Base-by-base conservation (phyloP, 768 basidiomycete species). In the Tulasnella sp. region DNA sequence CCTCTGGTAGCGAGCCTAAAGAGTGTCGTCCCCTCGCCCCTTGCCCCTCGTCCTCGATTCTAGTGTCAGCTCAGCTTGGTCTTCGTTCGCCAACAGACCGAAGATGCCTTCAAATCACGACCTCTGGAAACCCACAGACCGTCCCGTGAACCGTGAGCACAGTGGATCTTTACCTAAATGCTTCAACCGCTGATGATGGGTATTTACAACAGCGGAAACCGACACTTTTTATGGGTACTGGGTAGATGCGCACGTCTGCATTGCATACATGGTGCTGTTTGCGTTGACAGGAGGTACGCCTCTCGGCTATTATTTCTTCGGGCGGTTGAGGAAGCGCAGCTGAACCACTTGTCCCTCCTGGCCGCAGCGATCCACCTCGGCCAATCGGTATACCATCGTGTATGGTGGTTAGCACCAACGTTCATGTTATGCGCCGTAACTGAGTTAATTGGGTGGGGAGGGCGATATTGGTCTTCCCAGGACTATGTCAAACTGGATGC, bases 371-470 rank as follows among this genome's bases (percentile, higher is more conserved):
- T 80, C 18, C 79, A 80, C 62, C 46, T 80, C 12, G 62, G n/a
- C 34, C 79, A 80, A 52, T 21, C 79, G 1, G 9, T 76, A 38
- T 48, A 40, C 34, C 48, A 76, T 39, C 52, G 76, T 18, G 72
- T 75, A n/a, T 80, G 79, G 79, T 80, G 75, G 75, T 31, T 80
- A 10, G 40, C 72, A 12, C 79, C 79, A 31, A 80, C 79, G 19
- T 36, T 80, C 78, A 36, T 78, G n/a, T n/a, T 48, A 24, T 76
- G 79, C 44, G 79, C 75, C 31, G 27, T 80, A 10, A 42, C 52
- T 27, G 79, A 80, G 27, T 10, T 80, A 24, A 56, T 75, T 38
- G 79, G 79, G 12, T 80, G 79, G 79, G 39, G 34, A 36, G 79
- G 56, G 1, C 76, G 79, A 38, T 75, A 71, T 24, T 80, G 79